These are phyloP conservation scores for Astraeus odoratus DNA, from an alignment of 768 basidiomycete genomes.

Conservation along the genomic window DNA sequence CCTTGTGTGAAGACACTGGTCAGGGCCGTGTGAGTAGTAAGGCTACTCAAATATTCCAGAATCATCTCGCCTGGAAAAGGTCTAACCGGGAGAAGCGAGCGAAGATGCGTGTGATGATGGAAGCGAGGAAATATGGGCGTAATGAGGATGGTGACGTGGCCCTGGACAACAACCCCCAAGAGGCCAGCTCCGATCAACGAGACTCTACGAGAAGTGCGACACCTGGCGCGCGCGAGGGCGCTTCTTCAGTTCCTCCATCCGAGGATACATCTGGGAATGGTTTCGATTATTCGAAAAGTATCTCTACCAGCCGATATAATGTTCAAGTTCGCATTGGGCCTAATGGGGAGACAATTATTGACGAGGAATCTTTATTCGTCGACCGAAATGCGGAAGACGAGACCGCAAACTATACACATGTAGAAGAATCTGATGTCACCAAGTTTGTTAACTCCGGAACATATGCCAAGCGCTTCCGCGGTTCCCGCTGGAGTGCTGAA, in stretches of 20 bases:
- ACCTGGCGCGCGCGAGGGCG: constrained; percentile 12
- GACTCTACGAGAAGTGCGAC: constrained; percentile 2
- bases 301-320: constrained; percentile 67
- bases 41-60: constrained; percentile 61
- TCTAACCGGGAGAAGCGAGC: constrained; percentile 61
- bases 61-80: constrained; percentile 67
- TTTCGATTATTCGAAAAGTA: constrained; percentile 62
- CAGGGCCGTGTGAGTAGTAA: constrained; percentile 76
- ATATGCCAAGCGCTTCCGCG: constrained; percentile 74
- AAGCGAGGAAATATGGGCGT: constrained; percentile 69
- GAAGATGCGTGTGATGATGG: constrained; percentile 56
- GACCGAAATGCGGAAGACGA: constrained; percentile 66
- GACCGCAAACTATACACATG: constrained; percentile 65
- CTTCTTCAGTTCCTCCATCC: constrained; percentile 9
- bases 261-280: constrained; percentile 47
- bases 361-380: constrained; percentile 78
- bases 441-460: constrained; percentile 83
- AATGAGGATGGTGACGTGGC: constrained; percentile 39
- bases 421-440: constrained; percentile 75
- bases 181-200: constrained; percentile 7
- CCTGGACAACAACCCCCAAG: constrained; percentile 7
- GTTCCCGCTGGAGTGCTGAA: constrained; percentile 81
- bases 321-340: constrained; percentile 85
- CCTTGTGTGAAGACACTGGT: constrained; percentile 70
- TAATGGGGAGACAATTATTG: constrained; percentile 81